Evolutionary conservation across 805 yeast species (phyloP).

Genomic region (Lipomyces kockii): DNA sequence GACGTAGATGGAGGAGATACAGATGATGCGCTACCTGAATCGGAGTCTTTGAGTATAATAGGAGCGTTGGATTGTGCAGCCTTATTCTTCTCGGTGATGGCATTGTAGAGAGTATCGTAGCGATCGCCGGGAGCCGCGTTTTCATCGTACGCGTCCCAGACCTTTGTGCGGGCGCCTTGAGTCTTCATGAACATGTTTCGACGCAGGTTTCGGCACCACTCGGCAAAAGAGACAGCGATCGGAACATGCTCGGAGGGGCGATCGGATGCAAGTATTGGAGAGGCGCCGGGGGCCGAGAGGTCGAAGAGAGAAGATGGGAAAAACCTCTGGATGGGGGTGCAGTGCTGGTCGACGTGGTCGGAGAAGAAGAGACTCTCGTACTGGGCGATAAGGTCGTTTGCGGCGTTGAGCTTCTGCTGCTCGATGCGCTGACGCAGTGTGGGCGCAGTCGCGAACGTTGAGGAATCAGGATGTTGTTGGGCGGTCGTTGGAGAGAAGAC

Average conservation of each 20-base stretch:
- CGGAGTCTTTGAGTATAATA: not conserved
- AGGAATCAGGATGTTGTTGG: not conserved
- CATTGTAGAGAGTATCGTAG: slow-evolving; percentile 7
- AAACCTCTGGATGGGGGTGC: slow-evolving; percentile 30
- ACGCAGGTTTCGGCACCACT: slow-evolving; percentile 26
- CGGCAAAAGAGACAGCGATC: slow-evolving; percentile 14
- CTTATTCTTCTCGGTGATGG: slow-evolving; percentile 5
- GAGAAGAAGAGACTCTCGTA: slow-evolving; percentile 30
- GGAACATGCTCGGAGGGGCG: slow-evolving; percentile 4
- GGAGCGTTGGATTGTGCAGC: not conserved
- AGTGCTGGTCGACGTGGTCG: slow-evolving; percentile 31
- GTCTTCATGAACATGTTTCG: slow-evolving; percentile 16
- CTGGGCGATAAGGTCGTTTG: slow-evolving; percentile 16
- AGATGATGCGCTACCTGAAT: not conserved
- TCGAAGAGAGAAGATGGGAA: slow-evolving; percentile 25
- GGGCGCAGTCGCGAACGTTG: slow-evolving; percentile 22
- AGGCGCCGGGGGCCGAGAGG: slow-evolving; percentile 23
- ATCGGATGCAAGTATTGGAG: slow-evolving; percentile 2
- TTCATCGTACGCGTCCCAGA: slow-evolving; percentile 32
- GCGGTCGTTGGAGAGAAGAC: slow-evolving; percentile 1
- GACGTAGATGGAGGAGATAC: slow-evolving; percentile 1
- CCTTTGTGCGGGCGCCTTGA: slow-evolving; percentile 21
- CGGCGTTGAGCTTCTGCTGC: slow-evolving; percentile 20
- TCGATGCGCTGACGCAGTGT: slow-evolving; percentile 25
- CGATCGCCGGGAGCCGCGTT: not conserved